These are phyloP conservation scores for Citrullus colocynthis DNA, from an alignment of 306 rosid genomes.

Conservation along the genomic window DNA sequence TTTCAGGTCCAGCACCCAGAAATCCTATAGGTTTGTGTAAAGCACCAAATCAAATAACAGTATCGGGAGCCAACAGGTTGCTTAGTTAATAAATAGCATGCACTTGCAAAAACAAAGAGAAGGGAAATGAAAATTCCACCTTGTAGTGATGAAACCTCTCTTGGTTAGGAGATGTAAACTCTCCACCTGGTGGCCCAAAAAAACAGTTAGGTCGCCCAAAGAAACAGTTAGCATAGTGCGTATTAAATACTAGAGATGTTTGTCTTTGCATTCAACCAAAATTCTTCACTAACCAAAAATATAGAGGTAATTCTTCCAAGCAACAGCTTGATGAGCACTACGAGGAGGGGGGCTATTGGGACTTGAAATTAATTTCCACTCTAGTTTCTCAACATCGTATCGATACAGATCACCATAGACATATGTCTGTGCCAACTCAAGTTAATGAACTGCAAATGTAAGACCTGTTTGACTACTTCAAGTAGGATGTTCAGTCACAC, in stretches of 20 bases:
- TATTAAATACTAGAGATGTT: background rate
- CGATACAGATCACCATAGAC: slow-evolving; percentile 84
- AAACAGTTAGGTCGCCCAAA: background rate
- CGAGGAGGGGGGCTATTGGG: slow-evolving; percentile 99
- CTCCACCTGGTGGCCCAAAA: slow-evolving; percentile 50
- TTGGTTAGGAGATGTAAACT: slow-evolving; percentile 93
- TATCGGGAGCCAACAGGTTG: slow-evolving; percentile 13
- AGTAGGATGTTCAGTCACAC: background rate
- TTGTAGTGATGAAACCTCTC: slow-evolving; percentile 99
- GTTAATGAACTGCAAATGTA: background rate
- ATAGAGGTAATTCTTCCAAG: slow-evolving; percentile 89
- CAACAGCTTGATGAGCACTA: slow-evolving; percentile 95
- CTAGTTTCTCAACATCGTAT: slow-evolving; percentile 78
- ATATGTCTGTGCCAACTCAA: slow-evolving; percentile 49
- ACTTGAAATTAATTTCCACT: slow-evolving; percentile 81
- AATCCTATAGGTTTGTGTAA: slow-evolving; percentile 39
- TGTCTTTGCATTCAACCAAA: background rate
- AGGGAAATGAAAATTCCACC: slow-evolving; percentile 27
- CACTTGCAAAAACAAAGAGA: slow-evolving; percentile 3
- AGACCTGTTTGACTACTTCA: background rate
- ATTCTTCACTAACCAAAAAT: slow-evolving; percentile 45
- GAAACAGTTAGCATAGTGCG: background rate
- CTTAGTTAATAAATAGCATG: background rate
- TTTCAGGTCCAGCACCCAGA: slow-evolving; percentile 90
- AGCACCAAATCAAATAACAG: slow-evolving; percentile 3